Percentiles rank a stretch among this genome's conserved stretches.
These are phyloP conservation scores for Fusarium sp. DNA, from an alignment of 2,329 filamentous ascomycete species.

Conservation along the genomic window DNA sequence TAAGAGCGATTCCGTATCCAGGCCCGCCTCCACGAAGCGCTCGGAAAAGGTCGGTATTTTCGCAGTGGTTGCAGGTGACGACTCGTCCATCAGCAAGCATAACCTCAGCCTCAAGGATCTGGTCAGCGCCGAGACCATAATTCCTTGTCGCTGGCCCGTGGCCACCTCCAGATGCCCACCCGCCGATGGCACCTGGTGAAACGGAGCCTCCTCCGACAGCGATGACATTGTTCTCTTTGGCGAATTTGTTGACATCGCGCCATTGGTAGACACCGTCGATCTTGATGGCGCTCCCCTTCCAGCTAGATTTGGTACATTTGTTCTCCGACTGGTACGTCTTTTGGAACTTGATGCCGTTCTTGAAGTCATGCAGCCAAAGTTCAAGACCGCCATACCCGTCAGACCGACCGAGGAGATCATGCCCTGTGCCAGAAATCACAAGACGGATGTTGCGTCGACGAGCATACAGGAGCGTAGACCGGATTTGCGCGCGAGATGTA, in stretches of 20 bases:
- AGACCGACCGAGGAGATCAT: conserved; percentile 28
- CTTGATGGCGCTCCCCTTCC: conserved; percentile 21
- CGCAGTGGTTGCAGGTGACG: conserved; percentile 20
- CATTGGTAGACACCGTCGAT: conserved; percentile 30
- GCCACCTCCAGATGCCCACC: conserved; percentile 28
- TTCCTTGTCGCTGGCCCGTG: conserved; percentile 32
- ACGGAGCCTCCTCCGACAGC: conserved; percentile 30
- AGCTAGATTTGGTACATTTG: conserved; percentile 4
- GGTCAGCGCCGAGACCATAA: conserved; percentile 28
- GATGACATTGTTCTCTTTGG: conserved; percentile 23
- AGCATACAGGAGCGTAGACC: conserved; percentile 8
- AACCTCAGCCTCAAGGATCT: conserved; percentile 29
- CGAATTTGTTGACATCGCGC: conserved; percentile 32
- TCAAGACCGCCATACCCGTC: conserved; percentile 30
- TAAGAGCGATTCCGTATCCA: conserved; percentile 22
- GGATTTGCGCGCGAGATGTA: conserved; percentile 14
- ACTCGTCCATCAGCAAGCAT: conserved; percentile 25
- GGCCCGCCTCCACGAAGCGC: conserved; percentile 28
- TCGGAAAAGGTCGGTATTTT: conserved; percentile 28
- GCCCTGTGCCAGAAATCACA: conserved; percentile 26
- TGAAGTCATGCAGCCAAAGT: conserved; percentile 30
- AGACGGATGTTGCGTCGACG: conserved; percentile 10
- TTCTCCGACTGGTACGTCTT: conserved; percentile 6
- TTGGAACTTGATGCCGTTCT: conserved; percentile 11
- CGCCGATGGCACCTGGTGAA: conserved; percentile 28